Evolutionary conservation across 1,284 basidiomycete species (phyloP), one percentile per base, ranked within the genome.

Genomic region (Trichosporon sp.): DNA sequence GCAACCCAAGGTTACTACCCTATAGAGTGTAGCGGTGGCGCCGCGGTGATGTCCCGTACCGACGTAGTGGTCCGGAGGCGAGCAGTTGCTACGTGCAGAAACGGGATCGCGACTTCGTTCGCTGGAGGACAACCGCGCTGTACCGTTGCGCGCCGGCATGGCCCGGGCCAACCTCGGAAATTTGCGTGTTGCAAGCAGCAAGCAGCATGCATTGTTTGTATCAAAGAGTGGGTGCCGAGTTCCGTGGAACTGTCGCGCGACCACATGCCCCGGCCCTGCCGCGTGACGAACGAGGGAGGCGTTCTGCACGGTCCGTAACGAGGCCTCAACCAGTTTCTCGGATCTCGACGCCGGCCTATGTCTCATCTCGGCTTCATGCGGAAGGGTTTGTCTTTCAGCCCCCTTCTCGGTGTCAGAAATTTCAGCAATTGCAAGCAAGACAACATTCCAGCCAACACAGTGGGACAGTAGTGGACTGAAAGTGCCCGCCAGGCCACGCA

Each of bases 201-300:
- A 54, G 26, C 26, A 26, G 26, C 26, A 16, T n/a, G 43, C 43
- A 46, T 46, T 3, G 38, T 1, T 6, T 46, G 16, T 46, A 26
- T 8, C 51, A 4, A 21, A 11, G 16, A 54, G 51, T 46, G 51
- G 19, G 51, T 54, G 6, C 51, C 51, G 51, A 54, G 51, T 26
- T 54, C 51, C 51, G 19, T 54, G 51, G 51, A 54, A 11, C n/a
- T 11, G 51, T 54, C 51, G 51, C 51, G 21, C 51, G 51, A 54
- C 51, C 51, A 54, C 51, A 54, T 54, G 51, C 51, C 51, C 51
- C 21, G 10, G 51, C 51, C 51, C n/a, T 26, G 19, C 51, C 8
- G 51, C 21, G 51, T 54, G 51, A 54, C 21, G 51, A 21, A 16
- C 38, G 19, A 6, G 8, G 19, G 21, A 21, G n/a, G 19, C 8